Percentiles rank a stretch among this genome's conserved stretches.
These are phyloP conservation scores for Moniliophthora roreri DNA, from an alignment of 1,284 basidiomycete genomes.

Conservation along the genomic window DNA sequence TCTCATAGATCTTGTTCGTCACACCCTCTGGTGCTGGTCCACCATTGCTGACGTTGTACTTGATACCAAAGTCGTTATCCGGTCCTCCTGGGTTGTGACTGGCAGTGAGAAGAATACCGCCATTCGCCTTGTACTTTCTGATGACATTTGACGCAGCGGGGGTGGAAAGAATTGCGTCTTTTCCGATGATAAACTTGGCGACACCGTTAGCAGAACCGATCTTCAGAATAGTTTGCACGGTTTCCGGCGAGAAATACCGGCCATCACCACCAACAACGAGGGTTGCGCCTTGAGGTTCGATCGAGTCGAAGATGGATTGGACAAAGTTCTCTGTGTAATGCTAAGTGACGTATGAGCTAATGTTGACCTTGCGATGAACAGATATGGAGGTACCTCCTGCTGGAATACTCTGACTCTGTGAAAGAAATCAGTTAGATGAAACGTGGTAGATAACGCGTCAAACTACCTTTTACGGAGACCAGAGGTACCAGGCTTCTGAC, in stretches of 20 bases:
- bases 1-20: constrained; percentile 92
- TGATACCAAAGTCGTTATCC: constrained; percentile 98
- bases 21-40: constrained; percentile 95
- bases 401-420: constrained; percentile 90
- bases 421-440: constrained; percentile 15
- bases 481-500: constrained; percentile 95
- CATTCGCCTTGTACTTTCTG: constrained; percentile 93
- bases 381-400: constrained; percentile 62
- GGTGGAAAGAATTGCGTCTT: constrained; percentile 92
- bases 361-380: constrained; percentile 8
- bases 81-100: constrained; percentile 98
- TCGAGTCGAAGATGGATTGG: constrained; percentile 92
- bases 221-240: constrained; percentile 88
- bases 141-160: constrained; percentile 97
- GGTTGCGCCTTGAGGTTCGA: constrained; percentile 81
- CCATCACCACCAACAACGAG: constrained; percentile 98
- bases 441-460: constrained; percentile 15
- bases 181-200: constrained; percentile 85
- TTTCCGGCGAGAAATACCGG: constrained; percentile 90
- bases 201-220: constrained; percentile 93
- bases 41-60: constrained; percentile 97
- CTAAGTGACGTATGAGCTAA: constrained; percentile 34
- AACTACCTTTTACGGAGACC: constrained; percentile 87
- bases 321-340: constrained; percentile 99
- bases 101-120: constrained; percentile 97